Conservation (phyloP, 2,329 filamentous ascomycete species). For the Geosmithia flava region DNA sequence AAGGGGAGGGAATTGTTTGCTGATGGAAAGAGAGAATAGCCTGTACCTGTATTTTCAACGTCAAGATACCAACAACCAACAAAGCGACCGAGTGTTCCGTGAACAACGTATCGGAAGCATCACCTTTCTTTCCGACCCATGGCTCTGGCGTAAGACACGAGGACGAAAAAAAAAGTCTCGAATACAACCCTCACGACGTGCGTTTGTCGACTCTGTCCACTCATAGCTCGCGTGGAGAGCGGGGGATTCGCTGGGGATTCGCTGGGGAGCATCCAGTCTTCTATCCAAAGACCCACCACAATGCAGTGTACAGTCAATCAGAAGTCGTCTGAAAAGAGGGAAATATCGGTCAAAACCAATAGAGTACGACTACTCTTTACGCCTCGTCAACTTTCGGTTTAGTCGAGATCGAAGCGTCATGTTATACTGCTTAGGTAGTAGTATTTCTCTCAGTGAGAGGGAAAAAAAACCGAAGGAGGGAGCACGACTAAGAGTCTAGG, state of each 20-base stretch:
- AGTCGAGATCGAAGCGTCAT: background rate
- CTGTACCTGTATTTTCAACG: background rate
- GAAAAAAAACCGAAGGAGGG: background rate
- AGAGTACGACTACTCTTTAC: background rate
- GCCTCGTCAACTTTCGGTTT: background rate
- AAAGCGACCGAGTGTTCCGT: background rate
- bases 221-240: background rate
- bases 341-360: background rate
- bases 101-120: background rate
- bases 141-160: background rate
- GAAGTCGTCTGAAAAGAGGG: background rate
- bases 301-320: background rate
- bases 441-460: background rate
- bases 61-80: background rate
- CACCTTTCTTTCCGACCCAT: background rate
- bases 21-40: no score
- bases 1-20: no score
- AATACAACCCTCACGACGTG: background rate
- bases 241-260: background rate
- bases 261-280: background rate
- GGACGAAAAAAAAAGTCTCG: background rate
- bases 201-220: background rate
- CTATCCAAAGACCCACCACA: background rate
- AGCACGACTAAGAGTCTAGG: background rate
- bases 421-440: no score